Percentiles rank a stretch among this genome's conserved stretches.
phyloP scores from a whole-genome alignment of 169 alveolate genomes.

The Eimeria necatrix region DNA sequence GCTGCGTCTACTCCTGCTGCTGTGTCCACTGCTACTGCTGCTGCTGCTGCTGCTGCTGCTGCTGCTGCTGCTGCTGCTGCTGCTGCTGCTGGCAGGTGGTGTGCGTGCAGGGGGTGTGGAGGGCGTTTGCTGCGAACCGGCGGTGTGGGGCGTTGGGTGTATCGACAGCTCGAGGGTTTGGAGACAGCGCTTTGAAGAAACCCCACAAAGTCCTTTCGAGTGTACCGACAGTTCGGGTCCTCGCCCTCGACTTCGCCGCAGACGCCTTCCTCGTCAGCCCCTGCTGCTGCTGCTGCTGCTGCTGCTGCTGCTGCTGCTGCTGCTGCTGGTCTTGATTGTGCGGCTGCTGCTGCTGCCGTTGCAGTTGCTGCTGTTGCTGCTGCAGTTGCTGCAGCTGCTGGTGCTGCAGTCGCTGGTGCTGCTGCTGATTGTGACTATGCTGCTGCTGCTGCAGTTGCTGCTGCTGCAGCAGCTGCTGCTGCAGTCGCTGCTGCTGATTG shows the following conservation, averaged over 20 bases:
- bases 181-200: constrained; percentile 68
- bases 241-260: constrained; percentile 60
- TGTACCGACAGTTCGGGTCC: constrained; percentile 54
- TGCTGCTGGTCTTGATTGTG: neutral
- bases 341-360: constrained; percentile 41
- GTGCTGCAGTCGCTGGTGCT: too few relatives aligned
- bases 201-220: constrained; percentile 44
- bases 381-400: too few relatives aligned
- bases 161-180: constrained; percentile 79
- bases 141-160: constrained; percentile 65
- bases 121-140: constrained; percentile 53
- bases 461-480: too few relatives aligned
- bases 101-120: constrained; percentile 76
- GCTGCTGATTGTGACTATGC: too few relatives aligned
- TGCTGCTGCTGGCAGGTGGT: constrained; percentile 72
- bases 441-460: too few relatives aligned
- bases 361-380: neutral
- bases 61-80: too few relatives aligned
- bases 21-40: neutral
- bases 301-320: constrained; percentile 31
- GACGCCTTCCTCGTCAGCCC: constrained; percentile 69
- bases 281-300: neutral
- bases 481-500: too few relatives aligned
- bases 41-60: too few relatives aligned
- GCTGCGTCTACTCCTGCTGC: too few relatives aligned